These are phyloP conservation scores for Schizochytrium sp. DNA, from an alignment of 108 stramenopile species.

Conservation along the genomic window DNA sequence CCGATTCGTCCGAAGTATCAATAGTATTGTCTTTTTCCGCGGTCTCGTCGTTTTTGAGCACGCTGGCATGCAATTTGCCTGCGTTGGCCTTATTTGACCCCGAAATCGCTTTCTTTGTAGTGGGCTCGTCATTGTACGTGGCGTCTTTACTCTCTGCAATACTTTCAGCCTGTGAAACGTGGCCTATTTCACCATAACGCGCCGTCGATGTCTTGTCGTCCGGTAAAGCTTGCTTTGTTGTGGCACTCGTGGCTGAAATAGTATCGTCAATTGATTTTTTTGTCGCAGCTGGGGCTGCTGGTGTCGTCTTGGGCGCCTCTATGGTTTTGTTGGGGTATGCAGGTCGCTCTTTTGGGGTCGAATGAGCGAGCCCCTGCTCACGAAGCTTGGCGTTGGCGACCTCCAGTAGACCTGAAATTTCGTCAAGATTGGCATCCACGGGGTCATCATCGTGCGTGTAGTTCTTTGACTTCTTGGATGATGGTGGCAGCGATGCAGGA, in stretches of 20 bases:
- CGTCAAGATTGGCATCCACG: neutral
- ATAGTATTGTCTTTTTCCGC: too few species aligned
- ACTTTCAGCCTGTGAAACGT: neutral
- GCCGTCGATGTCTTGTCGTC: neutral
- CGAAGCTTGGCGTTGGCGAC: neutral
- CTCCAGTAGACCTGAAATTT: neutral
- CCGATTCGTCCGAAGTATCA: too few species aligned
- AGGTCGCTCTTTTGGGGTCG: neutral
- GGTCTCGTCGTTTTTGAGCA: too few species aligned
- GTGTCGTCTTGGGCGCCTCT: neutral
- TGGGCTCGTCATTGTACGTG: neutral
- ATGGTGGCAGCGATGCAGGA: neutral
- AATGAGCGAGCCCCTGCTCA: neutral
- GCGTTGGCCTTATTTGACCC: neutral
- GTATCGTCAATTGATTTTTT: neutral
- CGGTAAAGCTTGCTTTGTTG: neutral
- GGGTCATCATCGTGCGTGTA: neutral
- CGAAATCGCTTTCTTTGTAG: neutral
- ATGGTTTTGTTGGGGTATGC: neutral
- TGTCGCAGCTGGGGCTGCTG: neutral
- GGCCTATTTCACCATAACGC: neutral
- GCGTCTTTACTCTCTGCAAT: neutral
- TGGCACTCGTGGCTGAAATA: neutral
- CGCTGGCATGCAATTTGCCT: too few species aligned
- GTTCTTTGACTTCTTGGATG: neutral